Base-by-base conservation (phyloP, 768 basidiomycete genomes). In the Coprinopsis cinerea region DNA sequence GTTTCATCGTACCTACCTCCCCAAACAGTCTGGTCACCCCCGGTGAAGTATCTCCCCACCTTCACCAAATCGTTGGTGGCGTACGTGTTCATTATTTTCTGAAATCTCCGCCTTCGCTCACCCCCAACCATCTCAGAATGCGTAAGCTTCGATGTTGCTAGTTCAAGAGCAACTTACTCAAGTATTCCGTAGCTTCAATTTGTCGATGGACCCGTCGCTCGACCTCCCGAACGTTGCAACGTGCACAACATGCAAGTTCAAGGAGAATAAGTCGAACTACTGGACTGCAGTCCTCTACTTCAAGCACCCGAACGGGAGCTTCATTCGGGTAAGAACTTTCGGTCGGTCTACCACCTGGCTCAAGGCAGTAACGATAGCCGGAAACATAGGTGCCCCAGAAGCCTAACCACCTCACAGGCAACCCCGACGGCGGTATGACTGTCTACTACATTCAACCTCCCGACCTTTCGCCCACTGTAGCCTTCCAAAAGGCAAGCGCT, bases 11-110 rank as follows among this genome's bases (percentile, higher is more conserved):
- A 13, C 4, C 18, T 22, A 26, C 5, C 24, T 22, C 32, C 26
- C 5, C 27, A 7, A 23, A 9, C 20, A 54, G 53, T 14, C 34
- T 54, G 25, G 53, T 54, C 24, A 54, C 48, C 6, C 53, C 53
- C n/a, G 53, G 49, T 22, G 36, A 51, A 30, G 53, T 54, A 11
- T 51, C 53, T 35, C 53, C 53, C 13, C 53, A 54, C 27, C 32
- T 54, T 10, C 53, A 54, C 41, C 53, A 54, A 34, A 48, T 54
- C 30, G 48, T 54, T 39, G 53, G 53, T 15, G 53, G 53, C 9
- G 53, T 54, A 41, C 35, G 53, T 42, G 9, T 24, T 24, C 40
- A 7, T 18, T 27, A 6, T 2, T 17, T 18, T 10, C 26, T 32
- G 37, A 13, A 4, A 22, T 30, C 3, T 25, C 4, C 22, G 30